Percentiles rank a stretch among this genome's conserved stretches.
Conservation (phyloP, 306 rosid genomes). For the Casuarina cunninghamiana region DNA sequence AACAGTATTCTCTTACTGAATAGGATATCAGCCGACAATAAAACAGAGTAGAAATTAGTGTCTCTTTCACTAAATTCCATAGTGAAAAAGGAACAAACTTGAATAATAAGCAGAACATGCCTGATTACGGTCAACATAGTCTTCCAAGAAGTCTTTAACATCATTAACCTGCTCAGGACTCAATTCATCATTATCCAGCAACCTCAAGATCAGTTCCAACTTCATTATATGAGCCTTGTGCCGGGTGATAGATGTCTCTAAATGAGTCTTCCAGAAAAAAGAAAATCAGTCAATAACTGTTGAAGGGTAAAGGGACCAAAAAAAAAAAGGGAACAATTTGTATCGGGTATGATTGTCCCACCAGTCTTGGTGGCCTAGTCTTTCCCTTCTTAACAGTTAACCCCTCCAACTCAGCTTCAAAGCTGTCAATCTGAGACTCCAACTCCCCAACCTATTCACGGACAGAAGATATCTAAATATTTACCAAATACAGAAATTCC, state of each 20-base stretch:
- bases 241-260: conserved; percentile 88
- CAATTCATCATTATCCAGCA: conserved; percentile 91
- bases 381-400: conserved; percentile 91
- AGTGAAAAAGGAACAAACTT: not conserved
- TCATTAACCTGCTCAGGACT: conserved; percentile 97
- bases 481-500: conserved; percentile 15
- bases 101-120: conserved; percentile 38
- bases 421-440: conserved; percentile 91
- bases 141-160: conserved; percentile 91
- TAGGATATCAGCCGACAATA: not conserved
- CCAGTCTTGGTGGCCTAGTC: conserved; percentile 90
- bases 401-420: conserved; percentile 98
- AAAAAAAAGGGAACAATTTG: not conserved
- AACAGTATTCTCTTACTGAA: not conserved
- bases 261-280: conserved; percentile 59
- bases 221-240: conserved; percentile 99
- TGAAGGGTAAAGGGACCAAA: not conserved
- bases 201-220: conserved; percentile 85
- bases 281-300: conserved; percentile 17
- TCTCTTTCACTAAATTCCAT: conserved; percentile 2
- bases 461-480: conserved; percentile 20
- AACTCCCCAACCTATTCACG: conserved; percentile 77
- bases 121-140: conserved; percentile 98
- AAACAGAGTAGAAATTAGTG: not conserved
- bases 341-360: conserved; percentile 38